A percentile compares a stretch with the other conserved stretches of the same genome.
Conservation (phyloP, 2,329 filamentous ascomycete species). For the Coccinonectria pachysandricola region DNA sequence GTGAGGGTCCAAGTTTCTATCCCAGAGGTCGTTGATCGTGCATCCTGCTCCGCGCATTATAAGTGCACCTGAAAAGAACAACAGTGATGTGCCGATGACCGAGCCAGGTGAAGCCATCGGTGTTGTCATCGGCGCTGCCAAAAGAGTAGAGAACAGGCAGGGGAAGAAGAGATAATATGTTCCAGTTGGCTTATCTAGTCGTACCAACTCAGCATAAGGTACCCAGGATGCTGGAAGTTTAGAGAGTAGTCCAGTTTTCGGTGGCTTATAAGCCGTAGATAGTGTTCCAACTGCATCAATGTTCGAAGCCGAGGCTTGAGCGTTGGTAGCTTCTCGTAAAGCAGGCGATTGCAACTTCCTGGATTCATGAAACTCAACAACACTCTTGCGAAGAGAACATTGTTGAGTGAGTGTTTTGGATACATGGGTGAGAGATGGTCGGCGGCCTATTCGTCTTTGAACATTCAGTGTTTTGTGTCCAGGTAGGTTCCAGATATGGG, state of each 20-base stretch:
- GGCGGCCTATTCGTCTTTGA: slow-evolving; percentile 4
- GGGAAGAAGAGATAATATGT: slow-evolving; percentile 82
- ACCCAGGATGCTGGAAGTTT: slow-evolving; percentile 58
- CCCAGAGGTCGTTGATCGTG: slow-evolving; percentile 85
- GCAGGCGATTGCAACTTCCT: slow-evolving; percentile 9
- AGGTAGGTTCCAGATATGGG: slow-evolving; percentile 11
- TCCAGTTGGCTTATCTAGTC: slow-evolving; percentile 71
- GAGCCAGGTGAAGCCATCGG: slow-evolving; percentile 51
- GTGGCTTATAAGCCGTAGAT: slow-evolving; percentile 53
- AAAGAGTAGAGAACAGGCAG: slow-evolving; percentile 72
- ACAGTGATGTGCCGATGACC: slow-evolving; percentile 52
- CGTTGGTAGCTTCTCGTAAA: slow-evolving; percentile 5
- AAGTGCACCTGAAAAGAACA: slow-evolving; percentile 68
- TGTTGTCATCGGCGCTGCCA: slow-evolving; percentile 60
- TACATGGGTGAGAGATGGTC: slow-evolving; percentile 4
- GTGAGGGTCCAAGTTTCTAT: slow-evolving; percentile 74
- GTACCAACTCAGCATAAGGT: slow-evolving; percentile 73
- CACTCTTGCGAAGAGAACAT: slow-evolving; percentile 8
- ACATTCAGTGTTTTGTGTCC: slow-evolving; percentile 5
- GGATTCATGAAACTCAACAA: slow-evolving; percentile 16
- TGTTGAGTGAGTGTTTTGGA: slow-evolving; percentile 4
- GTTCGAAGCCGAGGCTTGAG: no score
- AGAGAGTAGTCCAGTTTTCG: slow-evolving; percentile 60
- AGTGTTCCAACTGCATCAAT: no score
- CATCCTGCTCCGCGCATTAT: slow-evolving; percentile 85